Base-by-base conservation (phyloP, 768 basidiomycete species). In the Amanita jacksonii region DNA sequence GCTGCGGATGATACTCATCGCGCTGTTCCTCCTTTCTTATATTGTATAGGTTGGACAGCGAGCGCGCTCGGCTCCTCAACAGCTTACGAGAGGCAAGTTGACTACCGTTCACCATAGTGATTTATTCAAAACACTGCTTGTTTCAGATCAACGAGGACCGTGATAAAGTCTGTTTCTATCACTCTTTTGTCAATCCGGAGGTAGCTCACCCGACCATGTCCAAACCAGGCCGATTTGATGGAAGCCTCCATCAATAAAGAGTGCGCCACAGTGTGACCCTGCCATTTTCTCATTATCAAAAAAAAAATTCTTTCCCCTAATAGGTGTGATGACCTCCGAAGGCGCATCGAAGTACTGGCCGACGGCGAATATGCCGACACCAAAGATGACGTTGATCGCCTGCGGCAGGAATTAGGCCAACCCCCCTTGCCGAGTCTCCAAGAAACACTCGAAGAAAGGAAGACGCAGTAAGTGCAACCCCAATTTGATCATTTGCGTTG, bases 321-420 rank as follows among this genome's bases (percentile, higher is more conserved):
- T 16, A 87, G 85, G 58, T 82, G 81, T 54, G 55, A 57, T 16
- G 80, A 81, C n/a, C 70, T 85, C 23, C 77, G 79, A 3, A 57
- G 63, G 28, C 83, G 83, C 60, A 87, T 90, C 48, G 63, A 67
- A 28, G 60, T 63, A 9, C 67, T 90, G 8, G 78, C 81, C 16
- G 85, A 85, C 37, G 81, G 80, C 27, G 86, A 88, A 50, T 90
- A 90, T 55, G 68, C 81, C 10, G 58, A 63, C 6, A 80, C 86
- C 4, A 89, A 89, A 58, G 61, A 61, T 22, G 85, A 89, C 49
- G 87, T 90, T 37, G 87, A 90, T 55, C 64, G 73, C 41, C 66
- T 90, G 35, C 75, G 87, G 31, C 67, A 68, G 41, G 86, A 90
- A 56, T 76, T 90, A 5, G 87, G 85, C 1, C 81, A 89, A 52